Evolutionary conservation across 306 rosid genomes (phyloP), one percentile per base, ranked within the genome.

Genomic region (Glycyrrhiza uralensis): DNA sequence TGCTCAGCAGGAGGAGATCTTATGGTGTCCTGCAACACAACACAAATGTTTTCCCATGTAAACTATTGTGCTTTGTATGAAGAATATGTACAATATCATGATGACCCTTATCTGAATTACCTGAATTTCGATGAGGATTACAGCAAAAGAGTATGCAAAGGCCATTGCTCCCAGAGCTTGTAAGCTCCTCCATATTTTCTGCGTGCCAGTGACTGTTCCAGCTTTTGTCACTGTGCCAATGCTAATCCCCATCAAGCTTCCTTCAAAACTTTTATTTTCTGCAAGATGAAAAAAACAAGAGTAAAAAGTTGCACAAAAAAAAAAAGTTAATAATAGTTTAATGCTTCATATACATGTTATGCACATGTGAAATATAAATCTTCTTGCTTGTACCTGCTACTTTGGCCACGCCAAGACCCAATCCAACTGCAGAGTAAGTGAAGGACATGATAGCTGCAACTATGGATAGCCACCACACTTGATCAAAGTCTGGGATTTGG

Each of bases 151-250:
- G 79, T 90, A 88, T 7, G 93, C 87, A 76, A 90, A 90, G 32
- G 92, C 96, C 67, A 84, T 90, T 13, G 91, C 91, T 19, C 90
- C 92, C 7, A 90, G 82, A 61, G 96, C 88, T 78, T 90, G 93
- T 32, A 86, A 76, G 67, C 86, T 85, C 39, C 93, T 86, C 96
- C 96, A 88, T 71, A 85, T 75, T 82, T 90, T 90, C 23, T 88
- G 76, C 38, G 90, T 84, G 17, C 45, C 15, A 8, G 96, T 88
- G 26, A 88, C 91, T 54, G 80, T 75, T 52, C 93, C 96, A 4
- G 79, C 81, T 15, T 46, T 52, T 66, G 92, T 86, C 63, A 75
- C 72, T 9, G 92, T 71, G 44, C 93, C 91, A 58, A 84, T 83
- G 77, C 88, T 86, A 15, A 90, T 88, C 8, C 92, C 96, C 79